These are phyloP conservation scores for Geranium incanum DNA, from an alignment of 441 rosid genomes.

Conservation along the genomic window DNA sequence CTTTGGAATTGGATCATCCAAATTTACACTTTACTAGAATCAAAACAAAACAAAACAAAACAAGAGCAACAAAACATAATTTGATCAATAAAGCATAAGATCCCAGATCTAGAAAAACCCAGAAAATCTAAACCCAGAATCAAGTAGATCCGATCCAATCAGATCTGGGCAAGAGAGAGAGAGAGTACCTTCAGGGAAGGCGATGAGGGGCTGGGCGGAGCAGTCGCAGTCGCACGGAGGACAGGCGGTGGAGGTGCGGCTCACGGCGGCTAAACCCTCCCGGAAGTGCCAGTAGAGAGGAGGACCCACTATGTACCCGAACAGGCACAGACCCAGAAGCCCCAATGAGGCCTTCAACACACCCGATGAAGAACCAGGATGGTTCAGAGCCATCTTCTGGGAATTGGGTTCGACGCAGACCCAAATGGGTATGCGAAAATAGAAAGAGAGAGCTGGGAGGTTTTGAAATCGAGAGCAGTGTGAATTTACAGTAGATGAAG, in stretches of 20 bases:
- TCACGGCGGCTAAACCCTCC: conserved; percentile 55
- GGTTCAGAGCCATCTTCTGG: conserved; percentile 32
- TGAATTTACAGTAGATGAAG: no score
- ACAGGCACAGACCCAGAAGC: conserved; percentile 48
- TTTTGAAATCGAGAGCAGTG: no score
- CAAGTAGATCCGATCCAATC: neutral
- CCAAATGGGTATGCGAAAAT: no score
- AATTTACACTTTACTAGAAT: no score
- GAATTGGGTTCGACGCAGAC: neutral
- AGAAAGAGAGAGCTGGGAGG: no score
- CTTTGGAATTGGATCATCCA: no score
- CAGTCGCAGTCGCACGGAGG: conserved; percentile 71
- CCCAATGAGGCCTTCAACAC: conserved; percentile 47
- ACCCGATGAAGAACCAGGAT: conserved; percentile 24
- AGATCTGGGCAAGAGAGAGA: conserved; percentile 20
- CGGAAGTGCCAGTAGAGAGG: conserved; percentile 90
- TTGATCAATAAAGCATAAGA: no score
- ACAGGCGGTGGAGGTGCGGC: conserved; percentile 42
- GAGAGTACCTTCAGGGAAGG: conserved; percentile 57
- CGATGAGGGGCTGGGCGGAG: conserved; percentile 66
- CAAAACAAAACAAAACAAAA: no score
- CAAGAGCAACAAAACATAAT: no score
- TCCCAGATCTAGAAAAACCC: no score
- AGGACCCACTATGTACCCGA: conserved; percentile 75
- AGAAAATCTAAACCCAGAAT: neutral